A percentile compares a stretch with the other conserved stretches of the same genome.
Conservation (phyloP, 768 basidiomycete species). For the Auriscalpium vulgare region DNA sequence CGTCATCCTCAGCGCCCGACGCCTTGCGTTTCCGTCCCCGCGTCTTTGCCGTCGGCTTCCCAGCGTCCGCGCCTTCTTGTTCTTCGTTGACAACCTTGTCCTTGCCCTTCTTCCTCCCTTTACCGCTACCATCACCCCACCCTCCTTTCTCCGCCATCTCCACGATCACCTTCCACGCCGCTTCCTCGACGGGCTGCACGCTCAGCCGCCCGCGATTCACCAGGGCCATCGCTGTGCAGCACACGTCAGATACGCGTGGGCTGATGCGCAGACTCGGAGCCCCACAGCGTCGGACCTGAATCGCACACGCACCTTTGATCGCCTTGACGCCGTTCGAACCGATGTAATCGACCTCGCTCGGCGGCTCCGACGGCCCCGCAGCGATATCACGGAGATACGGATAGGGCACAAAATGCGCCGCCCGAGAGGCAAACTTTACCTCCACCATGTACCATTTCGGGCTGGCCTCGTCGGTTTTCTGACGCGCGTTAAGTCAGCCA, state of each 20-base stretch:
- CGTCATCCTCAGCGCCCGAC: background rate
- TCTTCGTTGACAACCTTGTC: background rate
- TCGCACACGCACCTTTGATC: conserved; percentile 43
- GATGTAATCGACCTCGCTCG: conserved; percentile 59
- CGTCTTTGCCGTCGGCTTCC: background rate
- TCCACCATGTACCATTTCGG: conserved; percentile 96
- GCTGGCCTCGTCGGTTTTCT: conserved; percentile 71
- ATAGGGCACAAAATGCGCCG: conserved; percentile 70
- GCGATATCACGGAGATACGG: conserved; percentile 64
- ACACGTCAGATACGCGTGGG: background rate
- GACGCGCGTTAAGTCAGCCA: background rate
- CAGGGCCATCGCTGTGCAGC: conserved; percentile 60
- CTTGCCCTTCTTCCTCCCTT: background rate
- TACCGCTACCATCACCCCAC: conserved; percentile 40
- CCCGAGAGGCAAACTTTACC: conserved; percentile 55
- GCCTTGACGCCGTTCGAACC: conserved; percentile 50
- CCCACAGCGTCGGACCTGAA: conserved; percentile 1
- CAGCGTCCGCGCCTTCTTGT: too few relatives aligned
- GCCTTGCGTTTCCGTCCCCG: background rate
- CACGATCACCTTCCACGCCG: conserved; percentile 56
- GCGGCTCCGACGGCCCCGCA: conserved; percentile 26
- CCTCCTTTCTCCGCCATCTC: conserved; percentile 66
- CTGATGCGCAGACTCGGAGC: background rate
- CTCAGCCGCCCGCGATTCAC: conserved; percentile 78
- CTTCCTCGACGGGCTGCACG: conserved; percentile 69